A percentile compares a stretch with the other conserved stretches of the same genome.
Conservation (phyloP, 257 asterid species). For the Ophiorrhiza pumila region DNA sequence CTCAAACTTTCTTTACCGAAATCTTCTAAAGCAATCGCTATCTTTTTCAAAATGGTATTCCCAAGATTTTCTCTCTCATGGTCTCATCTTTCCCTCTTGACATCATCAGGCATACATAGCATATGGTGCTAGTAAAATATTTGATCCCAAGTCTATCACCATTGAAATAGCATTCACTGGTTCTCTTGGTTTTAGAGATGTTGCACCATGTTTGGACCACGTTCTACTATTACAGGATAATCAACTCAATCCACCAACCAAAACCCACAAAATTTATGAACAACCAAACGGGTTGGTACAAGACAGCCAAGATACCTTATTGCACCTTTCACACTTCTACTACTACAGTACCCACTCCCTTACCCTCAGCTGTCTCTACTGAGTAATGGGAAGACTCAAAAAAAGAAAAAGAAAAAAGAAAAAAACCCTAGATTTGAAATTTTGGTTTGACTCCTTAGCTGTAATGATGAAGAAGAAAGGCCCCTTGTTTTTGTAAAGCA, state of each 20-base stretch:
- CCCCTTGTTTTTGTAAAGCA: conserved; percentile 14
- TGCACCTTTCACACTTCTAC: conserved; percentile 26
- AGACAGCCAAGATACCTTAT: conserved; percentile 58
- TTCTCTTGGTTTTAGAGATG: background rate
- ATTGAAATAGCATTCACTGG: conserved; percentile 30
- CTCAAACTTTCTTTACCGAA: conserved; percentile 5
- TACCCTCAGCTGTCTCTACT: background rate
- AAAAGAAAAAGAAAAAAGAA: conserved; percentile 12
- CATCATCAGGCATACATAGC: background rate
- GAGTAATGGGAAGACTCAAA: conserved; percentile 14
- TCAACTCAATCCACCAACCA: conserved; percentile 57
- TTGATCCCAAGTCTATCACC: conserved; percentile 10
- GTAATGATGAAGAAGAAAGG: conserved; percentile 26
- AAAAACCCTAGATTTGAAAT: conserved; percentile 40
- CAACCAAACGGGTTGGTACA: conserved; percentile 60
- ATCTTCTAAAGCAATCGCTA: background rate
- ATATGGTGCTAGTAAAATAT: background rate
- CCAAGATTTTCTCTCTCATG: conserved; percentile 24
- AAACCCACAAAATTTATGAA: conserved; percentile 54
- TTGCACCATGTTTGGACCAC: conserved; percentile 29
- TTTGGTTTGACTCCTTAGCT: conserved; percentile 41
- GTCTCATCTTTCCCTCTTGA: conserved; percentile 24
- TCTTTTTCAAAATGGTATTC: conserved; percentile 20
- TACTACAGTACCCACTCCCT: conserved; percentile 2
- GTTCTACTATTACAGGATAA: conserved; percentile 13